Evolutionary conservation across 495 filamentous ascomycete species (phyloP).

Genomic region (Bathelium albidoporum): DNA sequence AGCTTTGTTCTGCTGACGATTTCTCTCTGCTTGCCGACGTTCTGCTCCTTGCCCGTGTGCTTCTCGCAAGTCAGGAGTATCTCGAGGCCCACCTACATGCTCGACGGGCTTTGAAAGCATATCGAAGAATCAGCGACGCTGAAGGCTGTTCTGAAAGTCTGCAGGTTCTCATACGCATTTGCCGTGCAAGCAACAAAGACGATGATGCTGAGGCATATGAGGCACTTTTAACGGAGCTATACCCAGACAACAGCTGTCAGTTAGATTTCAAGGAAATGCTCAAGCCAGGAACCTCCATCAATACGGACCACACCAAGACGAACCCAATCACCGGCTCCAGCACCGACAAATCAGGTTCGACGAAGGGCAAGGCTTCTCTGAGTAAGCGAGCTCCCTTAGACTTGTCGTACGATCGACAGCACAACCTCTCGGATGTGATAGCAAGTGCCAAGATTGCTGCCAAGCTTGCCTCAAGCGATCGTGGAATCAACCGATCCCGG

Average conservation of each 20-base stretch:
- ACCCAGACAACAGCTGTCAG: not conserved
- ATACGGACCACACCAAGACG: not conserved
- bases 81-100: not conserved
- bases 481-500: not conserved
- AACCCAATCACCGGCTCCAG: not conserved
- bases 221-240: not conserved
- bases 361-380: not conserved
- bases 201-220: constrained; percentile 5
- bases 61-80: not conserved
- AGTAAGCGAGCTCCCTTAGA: not conserved
- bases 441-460: not conserved
- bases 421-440: not conserved
- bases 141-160: not conserved
- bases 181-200: not conserved
- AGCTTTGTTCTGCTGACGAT: not conserved
- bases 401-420: not conserved
- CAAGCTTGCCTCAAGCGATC: not conserved
- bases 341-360: not conserved
- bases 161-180: not conserved
- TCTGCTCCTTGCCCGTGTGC: not conserved
- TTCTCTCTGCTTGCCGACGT: not conserved
- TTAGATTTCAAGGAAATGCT: too few relatives aligned
- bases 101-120: constrained; percentile 2
- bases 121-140: not conserved
- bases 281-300: not conserved